These are phyloP conservation scores for Aspergillus olivimuriae DNA, from an alignment of 495 filamentous ascomycete genomes.

Conservation along the genomic window DNA sequence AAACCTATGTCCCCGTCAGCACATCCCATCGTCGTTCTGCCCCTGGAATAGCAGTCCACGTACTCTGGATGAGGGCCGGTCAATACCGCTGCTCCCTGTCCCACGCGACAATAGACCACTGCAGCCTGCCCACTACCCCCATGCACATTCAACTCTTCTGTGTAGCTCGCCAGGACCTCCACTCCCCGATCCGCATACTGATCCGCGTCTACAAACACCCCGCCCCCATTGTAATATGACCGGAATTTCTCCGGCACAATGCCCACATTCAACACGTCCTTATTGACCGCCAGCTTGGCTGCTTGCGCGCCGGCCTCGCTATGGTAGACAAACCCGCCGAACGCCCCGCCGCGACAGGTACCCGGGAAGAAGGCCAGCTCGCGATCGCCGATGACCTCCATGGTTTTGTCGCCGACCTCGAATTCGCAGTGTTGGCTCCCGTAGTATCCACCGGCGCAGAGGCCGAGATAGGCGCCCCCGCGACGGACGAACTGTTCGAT, in stretches of 20 bases:
- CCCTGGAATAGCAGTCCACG: conserved; percentile 23
- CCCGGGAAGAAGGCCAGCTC: conserved; percentile 89
- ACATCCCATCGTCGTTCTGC: background rate
- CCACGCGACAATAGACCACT: conserved; percentile 80
- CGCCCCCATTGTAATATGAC: conserved; percentile 92
- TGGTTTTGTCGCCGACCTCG: conserved; percentile 70
- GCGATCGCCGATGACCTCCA: conserved; percentile 81
- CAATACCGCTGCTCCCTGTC: conserved; percentile 72
- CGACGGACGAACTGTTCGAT: conserved; percentile 78
- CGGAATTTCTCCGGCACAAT: conserved; percentile 59
- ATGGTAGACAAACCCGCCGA: conserved; percentile 84
- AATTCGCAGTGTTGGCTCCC: conserved; percentile 78
- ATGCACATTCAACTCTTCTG: conserved; percentile 68
- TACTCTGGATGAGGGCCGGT: conserved; percentile 94
- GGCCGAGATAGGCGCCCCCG: conserved; percentile 82
- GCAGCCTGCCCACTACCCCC: conserved; percentile 66
- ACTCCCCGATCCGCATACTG: conserved; percentile 56
- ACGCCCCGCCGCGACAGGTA: conserved; percentile 78
- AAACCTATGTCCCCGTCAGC: conserved; percentile 52
- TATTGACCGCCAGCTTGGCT: conserved; percentile 58
- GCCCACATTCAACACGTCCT: conserved; percentile 47
- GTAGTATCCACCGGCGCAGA: conserved; percentile 96
- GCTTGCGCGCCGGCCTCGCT: conserved; percentile 83
- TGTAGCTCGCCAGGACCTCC: conserved; percentile 78
- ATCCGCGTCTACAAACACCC: conserved; percentile 82